Evolutionary conservation across 73 alveolate species (phyloP).

Genomic region (Paramecium sexaurelia): DNA sequence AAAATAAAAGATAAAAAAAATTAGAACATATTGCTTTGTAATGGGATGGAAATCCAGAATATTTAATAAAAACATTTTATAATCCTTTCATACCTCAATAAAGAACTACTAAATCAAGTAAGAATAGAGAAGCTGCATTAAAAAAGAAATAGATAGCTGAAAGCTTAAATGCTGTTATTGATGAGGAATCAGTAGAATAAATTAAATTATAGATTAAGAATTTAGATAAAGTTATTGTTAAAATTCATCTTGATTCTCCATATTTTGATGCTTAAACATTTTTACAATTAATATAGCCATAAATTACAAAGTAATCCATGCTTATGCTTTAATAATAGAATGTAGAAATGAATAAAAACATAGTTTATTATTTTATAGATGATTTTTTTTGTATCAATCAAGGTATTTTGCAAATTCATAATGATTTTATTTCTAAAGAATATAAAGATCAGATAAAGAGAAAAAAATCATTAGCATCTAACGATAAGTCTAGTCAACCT

Average conservation of each 20-base stretch:
- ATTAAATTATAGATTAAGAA: background rate
- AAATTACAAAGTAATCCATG: background rate
- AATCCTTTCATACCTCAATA: background rate
- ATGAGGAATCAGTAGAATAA: slow-evolving; percentile 27
- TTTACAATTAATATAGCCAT: background rate
- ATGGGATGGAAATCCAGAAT: slow-evolving; percentile 30
- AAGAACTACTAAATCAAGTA: slow-evolving; percentile 17
- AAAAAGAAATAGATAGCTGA: background rate
- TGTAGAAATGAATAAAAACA: slow-evolving; percentile 1
- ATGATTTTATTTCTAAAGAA: slow-evolving; percentile 23
- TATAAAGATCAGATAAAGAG: background rate
- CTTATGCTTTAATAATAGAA: background rate
- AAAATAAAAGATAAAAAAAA: background rate
- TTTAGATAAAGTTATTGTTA: slow-evolving; percentile 17
- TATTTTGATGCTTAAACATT: slow-evolving; percentile 6
- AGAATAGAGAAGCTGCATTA: slow-evolving; percentile 18
- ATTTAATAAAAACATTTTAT: slow-evolving; percentile 27
- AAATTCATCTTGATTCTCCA: slow-evolving; percentile 46
- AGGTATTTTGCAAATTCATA: background rate
- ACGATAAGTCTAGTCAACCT: background rate
- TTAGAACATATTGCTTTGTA: background rate
- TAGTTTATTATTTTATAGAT: slow-evolving; percentile 22
- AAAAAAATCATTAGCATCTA: background rate
- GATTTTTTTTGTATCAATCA: slow-evolving; percentile 20
- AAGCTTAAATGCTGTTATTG: background rate